Base-by-base conservation (phyloP, 2,329 filamentous ascomycete species). In the Xylaria sp. region DNA sequence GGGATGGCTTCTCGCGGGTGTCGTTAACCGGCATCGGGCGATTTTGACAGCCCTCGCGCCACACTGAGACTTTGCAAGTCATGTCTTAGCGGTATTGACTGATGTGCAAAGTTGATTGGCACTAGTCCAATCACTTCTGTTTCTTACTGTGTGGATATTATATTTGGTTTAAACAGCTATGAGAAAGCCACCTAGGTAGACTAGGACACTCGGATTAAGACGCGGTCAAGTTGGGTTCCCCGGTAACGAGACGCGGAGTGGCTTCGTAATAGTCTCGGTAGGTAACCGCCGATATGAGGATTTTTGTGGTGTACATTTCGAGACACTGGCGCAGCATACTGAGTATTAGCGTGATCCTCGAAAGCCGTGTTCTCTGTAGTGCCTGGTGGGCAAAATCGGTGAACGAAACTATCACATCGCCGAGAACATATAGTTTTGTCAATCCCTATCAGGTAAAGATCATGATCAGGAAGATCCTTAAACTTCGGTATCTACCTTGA, bases 11-110 rank as follows among this genome's bases (percentile, higher is more conserved):
- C 39, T 56, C 23, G 32, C 57, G 62, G 66, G 18, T 46, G 51
- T 62, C 48, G 10, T 57, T 65, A 65, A 18, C 46, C 46, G 46
- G 9, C n/a, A n/a, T 46, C 41, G 15, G 34, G 7, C 34, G 34
- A 37, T 37, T 4, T 46, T 46, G 41, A 7, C 18, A 18, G 18
- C 51, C 56, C 44, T 51, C n/a, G 20, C 57, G 25, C 61, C 52
- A 25, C 12, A 34, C 41, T 28, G 46, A 50, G n/a, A 28, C 32
- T 54, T 58, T 46, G 15, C 15, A 46, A 46, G 15, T 4, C 44
- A 50, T 1, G 51, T 39, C 41, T 46, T 8, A 48, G 18, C 8
- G 6, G 3, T 25, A 3, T 25, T 25, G 23, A 25, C 23, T 25
- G 23, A 25, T 25, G 23, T 25, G 23, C 23, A 25, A 25, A 25